Conservation (phyloP, 208 protist species). For the Trypanosoma platydactyli region DNA sequence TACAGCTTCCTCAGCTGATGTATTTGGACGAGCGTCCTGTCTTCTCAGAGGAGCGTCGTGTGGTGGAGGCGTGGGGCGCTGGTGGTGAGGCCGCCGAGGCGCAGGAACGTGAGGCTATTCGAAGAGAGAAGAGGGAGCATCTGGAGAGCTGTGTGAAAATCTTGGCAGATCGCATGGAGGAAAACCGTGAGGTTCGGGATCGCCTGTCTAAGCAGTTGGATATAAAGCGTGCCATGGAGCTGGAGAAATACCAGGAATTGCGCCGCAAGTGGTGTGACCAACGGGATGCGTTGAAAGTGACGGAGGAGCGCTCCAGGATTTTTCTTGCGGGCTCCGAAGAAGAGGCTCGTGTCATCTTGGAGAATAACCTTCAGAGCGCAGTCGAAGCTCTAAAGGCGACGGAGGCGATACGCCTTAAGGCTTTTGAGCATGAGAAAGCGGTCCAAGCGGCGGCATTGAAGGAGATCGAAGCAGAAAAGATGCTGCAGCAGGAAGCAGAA, state of each 20-base stretch:
- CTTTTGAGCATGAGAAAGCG: constrained; percentile 45
- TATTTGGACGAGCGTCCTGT: constrained; percentile 91
- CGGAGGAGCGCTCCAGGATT: constrained; percentile 34
- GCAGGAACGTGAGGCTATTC: constrained; percentile 69
- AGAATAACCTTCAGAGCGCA: constrained; percentile 31
- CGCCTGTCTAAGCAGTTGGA: constrained; percentile 72
- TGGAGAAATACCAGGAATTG: constrained; percentile 45
- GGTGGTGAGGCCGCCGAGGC: constrained; percentile 72
- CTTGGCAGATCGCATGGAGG: constrained; percentile 73
- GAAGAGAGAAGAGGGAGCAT: constrained; percentile 80
- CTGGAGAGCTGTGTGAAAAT: constrained; percentile 74
- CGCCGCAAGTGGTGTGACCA: constrained; percentile 44
- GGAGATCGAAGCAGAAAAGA: constrained; percentile 32
- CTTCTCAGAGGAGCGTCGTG: constrained; percentile 83
- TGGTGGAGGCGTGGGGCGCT: constrained; percentile 77
- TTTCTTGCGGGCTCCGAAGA: constrained; percentile 42
- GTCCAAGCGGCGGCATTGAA: constrained; percentile 30
- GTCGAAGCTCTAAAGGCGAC: constrained; percentile 14
- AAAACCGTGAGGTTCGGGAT: constrained; percentile 67
- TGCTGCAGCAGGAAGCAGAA: constrained; percentile 16
- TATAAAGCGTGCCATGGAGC: constrained; percentile 48
- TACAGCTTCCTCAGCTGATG: constrained; percentile 67
- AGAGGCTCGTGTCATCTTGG: constrained; percentile 33
- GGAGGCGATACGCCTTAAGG: constrained; percentile 40
- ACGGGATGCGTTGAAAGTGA: constrained; percentile 29